Conservation (phyloP, 2,329 filamentous ascomycete genomes). For the Kalmusia sp. region DNA sequence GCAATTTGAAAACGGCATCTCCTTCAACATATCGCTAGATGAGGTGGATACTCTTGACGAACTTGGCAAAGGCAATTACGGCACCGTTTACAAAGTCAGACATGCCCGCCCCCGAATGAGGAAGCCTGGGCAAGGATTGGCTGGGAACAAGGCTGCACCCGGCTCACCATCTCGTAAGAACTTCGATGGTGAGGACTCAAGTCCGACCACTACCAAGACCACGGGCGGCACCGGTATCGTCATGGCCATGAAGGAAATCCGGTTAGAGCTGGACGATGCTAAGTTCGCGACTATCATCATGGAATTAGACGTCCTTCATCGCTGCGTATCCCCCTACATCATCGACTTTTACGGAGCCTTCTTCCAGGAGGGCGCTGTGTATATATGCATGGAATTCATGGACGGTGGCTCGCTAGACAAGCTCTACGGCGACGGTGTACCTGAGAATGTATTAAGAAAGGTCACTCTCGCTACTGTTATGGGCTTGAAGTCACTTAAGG, state of each 20-base stretch:
- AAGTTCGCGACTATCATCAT: conserved; percentile 98
- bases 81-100: conserved; percentile 94
- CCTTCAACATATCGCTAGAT: conserved; percentile 92
- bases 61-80: conserved; percentile 96
- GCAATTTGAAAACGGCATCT: conserved; percentile 87
- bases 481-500: conserved; percentile 91
- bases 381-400: conserved; percentile 99
- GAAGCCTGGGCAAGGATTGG: conserved; percentile 65
- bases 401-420: conserved; percentile 98
- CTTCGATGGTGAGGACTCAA: conserved; percentile 41
- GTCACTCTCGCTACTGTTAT: conserved; percentile 89
- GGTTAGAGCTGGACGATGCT: conserved; percentile 91
- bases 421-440: conserved; percentile 87
- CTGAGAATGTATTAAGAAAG: conserved; percentile 86
- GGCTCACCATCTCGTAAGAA: conserved; percentile 42
- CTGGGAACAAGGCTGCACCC: conserved; percentile 61
- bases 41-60: conserved; percentile 94
- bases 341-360: conserved; percentile 99
- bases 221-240: conserved; percentile 73
- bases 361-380: conserved; percentile 97
- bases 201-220: conserved; percentile 43
- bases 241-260: conserved; percentile 99
- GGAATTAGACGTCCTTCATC: conserved; percentile 94
- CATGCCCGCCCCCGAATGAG: conserved; percentile 76
- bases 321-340: conserved; percentile 93